These are phyloP conservation scores for Wickerhamiella lipophila DNA, from an alignment of 805 yeast genomes.

Conservation along the genomic window DNA sequence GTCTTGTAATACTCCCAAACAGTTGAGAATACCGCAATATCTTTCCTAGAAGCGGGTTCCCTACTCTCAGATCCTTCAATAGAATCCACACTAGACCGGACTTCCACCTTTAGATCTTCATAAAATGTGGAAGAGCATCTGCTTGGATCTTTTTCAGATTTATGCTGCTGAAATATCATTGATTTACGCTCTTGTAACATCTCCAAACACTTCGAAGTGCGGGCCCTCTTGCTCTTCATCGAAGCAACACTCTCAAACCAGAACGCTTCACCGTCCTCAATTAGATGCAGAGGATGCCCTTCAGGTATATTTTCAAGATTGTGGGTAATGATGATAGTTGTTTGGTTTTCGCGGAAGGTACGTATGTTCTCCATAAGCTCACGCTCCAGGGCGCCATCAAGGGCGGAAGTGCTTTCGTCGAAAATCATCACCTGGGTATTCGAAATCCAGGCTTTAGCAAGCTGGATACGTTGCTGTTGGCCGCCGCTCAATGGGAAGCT, in stretches of 20 bases:
- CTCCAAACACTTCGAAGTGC: neutral
- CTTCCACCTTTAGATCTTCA: neutral
- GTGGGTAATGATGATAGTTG: slow-evolving; percentile 77
- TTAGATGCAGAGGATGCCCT: slow-evolving; percentile 45
- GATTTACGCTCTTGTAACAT: neutral
- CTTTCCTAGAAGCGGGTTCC: neutral
- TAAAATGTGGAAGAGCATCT: neutral
- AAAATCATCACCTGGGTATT: slow-evolving; percentile 64
- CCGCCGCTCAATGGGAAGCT: slow-evolving; percentile 63
- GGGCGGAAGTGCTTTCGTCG: slow-evolving; percentile 79
- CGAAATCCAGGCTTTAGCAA: slow-evolving; percentile 70
- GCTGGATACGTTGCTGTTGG: slow-evolving; percentile 67
- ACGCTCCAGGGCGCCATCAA: slow-evolving; percentile 44
- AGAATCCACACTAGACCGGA: neutral
- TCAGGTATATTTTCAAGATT: slow-evolving; percentile 45
- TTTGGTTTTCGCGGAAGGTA: slow-evolving; percentile 48
- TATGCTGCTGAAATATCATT: neutral
- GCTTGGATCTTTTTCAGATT: neutral
- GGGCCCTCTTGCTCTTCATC: neutral
- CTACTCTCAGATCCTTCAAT: neutral
- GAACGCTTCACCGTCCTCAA: slow-evolving; percentile 42
- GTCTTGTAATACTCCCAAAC: neutral
- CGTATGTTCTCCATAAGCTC: slow-evolving; percentile 40
- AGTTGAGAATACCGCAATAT: neutral
- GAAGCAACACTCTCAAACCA: neutral